Conservation (phyloP, 2,329 filamentous ascomycete genomes). For the Aureobasidium namibiae region DNA sequence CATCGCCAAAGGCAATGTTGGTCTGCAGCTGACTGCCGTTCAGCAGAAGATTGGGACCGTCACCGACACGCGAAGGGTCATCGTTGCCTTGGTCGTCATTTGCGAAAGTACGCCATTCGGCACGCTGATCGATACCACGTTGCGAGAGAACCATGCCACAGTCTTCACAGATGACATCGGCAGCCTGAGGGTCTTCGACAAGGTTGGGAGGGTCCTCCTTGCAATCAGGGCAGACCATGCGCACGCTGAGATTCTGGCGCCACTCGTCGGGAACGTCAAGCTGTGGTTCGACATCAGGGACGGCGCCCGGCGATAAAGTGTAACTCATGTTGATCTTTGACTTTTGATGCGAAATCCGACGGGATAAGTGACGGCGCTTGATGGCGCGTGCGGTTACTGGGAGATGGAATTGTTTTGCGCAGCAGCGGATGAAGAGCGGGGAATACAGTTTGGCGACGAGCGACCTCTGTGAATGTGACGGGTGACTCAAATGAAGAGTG, state of each 20-base stretch:
- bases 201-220: conserved; percentile 86
- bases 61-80: conserved; percentile 95
- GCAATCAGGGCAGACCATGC: conserved; percentile 83
- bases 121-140: conserved; percentile 88
- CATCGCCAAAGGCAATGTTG: conserved; percentile 74
- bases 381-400: conserved; percentile 36
- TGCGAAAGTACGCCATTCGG: conserved; percentile 97
- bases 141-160: conserved; percentile 88
- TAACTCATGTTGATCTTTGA: conserved; percentile 25
- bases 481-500: no score
- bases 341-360: conserved; percentile 24
- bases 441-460: conserved; percentile 59
- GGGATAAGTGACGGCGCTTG: conserved; percentile 33
- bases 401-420: conserved; percentile 39
- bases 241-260: conserved; percentile 79
- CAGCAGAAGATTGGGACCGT: conserved; percentile 80
- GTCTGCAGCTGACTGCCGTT: conserved; percentile 87
- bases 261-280: conserved; percentile 42
- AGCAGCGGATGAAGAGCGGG: conserved; percentile 55
- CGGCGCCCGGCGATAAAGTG: conserved; percentile 37
- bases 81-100: conserved; percentile 97
- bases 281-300: conserved; percentile 31
- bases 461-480: not conserved
- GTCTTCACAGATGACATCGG: conserved; percentile 85
- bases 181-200: conserved; percentile 83